phyloP scores from a whole-genome alignment of 768 basidiomycete genomes.

The Lentinula sp. region DNA sequence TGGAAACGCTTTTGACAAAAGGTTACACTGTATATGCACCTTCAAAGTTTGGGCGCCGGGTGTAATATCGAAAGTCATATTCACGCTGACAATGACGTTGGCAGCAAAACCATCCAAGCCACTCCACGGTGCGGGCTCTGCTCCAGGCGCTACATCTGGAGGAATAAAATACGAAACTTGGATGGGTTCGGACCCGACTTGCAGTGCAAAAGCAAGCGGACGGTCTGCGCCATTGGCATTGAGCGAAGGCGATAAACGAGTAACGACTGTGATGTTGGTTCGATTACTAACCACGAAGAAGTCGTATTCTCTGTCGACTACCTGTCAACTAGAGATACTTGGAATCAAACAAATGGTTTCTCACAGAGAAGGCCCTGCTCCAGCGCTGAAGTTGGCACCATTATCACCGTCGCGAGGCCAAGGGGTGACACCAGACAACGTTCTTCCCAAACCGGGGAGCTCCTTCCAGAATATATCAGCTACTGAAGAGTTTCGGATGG shows the following conservation, averaged over 20 bases:
- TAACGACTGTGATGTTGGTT: constrained; percentile 39
- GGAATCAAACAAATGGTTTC: constrained; percentile 9
- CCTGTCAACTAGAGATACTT: neutral
- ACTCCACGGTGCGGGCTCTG: constrained; percentile 39
- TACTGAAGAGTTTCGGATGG: constrained; percentile 39
- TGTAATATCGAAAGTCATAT: constrained; percentile 28
- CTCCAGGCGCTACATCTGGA: constrained; percentile 33
- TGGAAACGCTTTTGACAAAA: neutral
- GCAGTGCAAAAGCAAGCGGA: constrained; percentile 46
- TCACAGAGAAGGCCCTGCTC: constrained; percentile 57
- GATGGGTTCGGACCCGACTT: constrained; percentile 38
- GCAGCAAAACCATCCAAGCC: constrained; percentile 47
- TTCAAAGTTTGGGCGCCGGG: constrained; percentile 59
- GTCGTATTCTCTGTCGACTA: constrained; percentile 48
- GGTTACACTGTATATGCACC: constrained; percentile 19
- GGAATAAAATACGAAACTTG: constrained; percentile 44
- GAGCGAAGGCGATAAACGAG: constrained; percentile 45
- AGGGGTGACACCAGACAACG: constrained; percentile 55
- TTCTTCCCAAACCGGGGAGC: constrained; percentile 55
- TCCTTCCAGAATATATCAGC: constrained; percentile 52
- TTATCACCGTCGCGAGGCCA: constrained; percentile 43
- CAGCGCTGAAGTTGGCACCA: constrained; percentile 52
- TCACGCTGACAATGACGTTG: constrained; percentile 39
- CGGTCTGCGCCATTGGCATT: constrained; percentile 45
- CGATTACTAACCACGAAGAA: constrained; percentile 56